phyloP scores from a whole-genome alignment of 2,329 filamentous ascomycete genomes.

The Arthrobotrys sinensis region DNA sequence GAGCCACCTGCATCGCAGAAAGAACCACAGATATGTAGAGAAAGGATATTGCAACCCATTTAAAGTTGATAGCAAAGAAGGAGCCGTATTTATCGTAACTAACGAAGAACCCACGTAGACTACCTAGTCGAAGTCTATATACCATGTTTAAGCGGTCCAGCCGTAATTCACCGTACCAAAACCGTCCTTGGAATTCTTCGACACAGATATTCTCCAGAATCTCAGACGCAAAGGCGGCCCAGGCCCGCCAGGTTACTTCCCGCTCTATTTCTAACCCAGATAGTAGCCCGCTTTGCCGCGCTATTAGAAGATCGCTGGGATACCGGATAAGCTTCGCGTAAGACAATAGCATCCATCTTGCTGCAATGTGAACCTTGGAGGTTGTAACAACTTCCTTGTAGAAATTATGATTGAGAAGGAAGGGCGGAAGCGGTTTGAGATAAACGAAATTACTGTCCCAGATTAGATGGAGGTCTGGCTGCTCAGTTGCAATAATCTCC shows the following conservation, averaged over 20 bases:
- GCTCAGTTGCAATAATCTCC: slow-evolving; percentile 66
- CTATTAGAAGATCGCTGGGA: slow-evolving; percentile 67
- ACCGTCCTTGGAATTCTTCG: slow-evolving; percentile 20
- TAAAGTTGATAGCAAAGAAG: slow-evolving; percentile 22
- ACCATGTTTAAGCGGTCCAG: slow-evolving; percentile 23
- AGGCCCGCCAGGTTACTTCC: neutral
- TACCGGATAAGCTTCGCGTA: slow-evolving; percentile 66
- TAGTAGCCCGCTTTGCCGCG: slow-evolving; percentile 65
- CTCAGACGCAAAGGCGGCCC: slow-evolving; percentile 5
- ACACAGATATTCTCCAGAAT: neutral
- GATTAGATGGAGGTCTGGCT: slow-evolving; percentile 67
- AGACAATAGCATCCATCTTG: slow-evolving; percentile 66
- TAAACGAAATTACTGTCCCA: slow-evolving; percentile 65
- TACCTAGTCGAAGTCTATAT: neutral
- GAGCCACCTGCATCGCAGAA: slow-evolving; percentile 16
- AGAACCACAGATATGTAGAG: slow-evolving; percentile 15
- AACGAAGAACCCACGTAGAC: slow-evolving; percentile 9
- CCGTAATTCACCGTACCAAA: slow-evolving; percentile 20
- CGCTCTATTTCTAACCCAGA: slow-evolving; percentile 37
- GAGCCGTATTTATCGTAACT: slow-evolving; percentile 21
- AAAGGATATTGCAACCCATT: slow-evolving; percentile 21
- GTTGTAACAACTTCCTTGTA: slow-evolving; percentile 60
- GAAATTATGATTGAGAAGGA: slow-evolving; percentile 64
- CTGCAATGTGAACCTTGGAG: slow-evolving; percentile 33
- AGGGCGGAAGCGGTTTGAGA: slow-evolving; percentile 66